Evolutionary conservation across 1,284 basidiomycete genomes (phyloP), one percentile per base, ranked within the genome.

Genomic region (Irpex sp.): DNA sequence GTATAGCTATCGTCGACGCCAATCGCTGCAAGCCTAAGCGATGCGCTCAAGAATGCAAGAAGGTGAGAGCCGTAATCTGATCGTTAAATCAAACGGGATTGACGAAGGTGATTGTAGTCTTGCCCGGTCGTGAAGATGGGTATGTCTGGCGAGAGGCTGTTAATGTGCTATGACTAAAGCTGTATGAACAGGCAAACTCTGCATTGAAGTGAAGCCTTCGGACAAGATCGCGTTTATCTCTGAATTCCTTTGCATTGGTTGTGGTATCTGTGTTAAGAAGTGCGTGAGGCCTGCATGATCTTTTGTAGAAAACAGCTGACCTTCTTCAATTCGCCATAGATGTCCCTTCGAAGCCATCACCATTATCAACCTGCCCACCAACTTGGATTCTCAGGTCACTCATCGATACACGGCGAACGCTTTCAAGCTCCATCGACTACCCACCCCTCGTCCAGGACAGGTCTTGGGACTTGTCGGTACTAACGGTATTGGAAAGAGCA

Each of bases 251-350:
- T 97, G 95, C 76, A 97, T 97, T 68, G 95, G 95, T 73, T 98
- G 96, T 78, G 96, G 96, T 92, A 97, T 97, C 73, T 98, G 96
- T 76, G 95, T 97, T 55, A 97, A 97, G 81, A 97, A 97, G 95
- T 97, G 67, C 57, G 60, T 52, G 2, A 57, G 26, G 11, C 48
- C 2, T 61, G 15, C 59, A 17, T 13, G 9, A 13, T 47, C 9
- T 47, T 47, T n/a, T 2, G 60, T 21, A 37, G 5, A 60, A 52
- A 34, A 61, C 9, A 19, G 15, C 34, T 21, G 19, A 31, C 36
- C 44, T n/a, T 47, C 44, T n/a, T 47, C n/a, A 47, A 13, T 47
- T n/a, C n/a, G 17, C 13, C 26, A 8, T 69, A 97, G 95, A 79
- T 97, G 96, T 76, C 96, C 96, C 47, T 98, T 98, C 72, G 96